These are phyloP conservation scores for Melastoma malabathricum DNA, from an alignment of 345 rosid species.

Conservation along the genomic window DNA sequence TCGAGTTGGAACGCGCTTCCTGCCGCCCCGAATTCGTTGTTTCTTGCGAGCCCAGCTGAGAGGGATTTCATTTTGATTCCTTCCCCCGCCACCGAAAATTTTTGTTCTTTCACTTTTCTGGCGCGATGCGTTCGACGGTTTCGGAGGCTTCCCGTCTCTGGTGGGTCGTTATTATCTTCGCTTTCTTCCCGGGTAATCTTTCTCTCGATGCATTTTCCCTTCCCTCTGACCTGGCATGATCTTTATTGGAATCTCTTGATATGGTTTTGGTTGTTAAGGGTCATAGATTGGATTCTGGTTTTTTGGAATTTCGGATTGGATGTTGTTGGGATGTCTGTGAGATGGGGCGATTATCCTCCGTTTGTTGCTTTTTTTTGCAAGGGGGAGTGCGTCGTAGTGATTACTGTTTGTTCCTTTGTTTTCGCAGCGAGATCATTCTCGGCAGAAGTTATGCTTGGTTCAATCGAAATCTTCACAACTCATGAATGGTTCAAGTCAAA, in stretches of 20 bases:
- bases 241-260: conserved; percentile 1
- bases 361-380: not conserved
- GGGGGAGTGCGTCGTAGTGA: not conserved
- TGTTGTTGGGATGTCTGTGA: not conserved
- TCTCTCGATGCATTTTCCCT: not conserved
- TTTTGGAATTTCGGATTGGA: not conserved
- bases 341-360: not conserved
- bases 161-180: conserved; percentile 9
- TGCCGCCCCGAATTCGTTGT: too few species aligned
- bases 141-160: conserved; percentile 5
- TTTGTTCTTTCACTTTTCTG: not conserved
- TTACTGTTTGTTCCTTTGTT: not conserved
- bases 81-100: not conserved
- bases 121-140: conserved; percentile 1
- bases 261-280: not conserved
- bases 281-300: too few species aligned
- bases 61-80: too few species aligned
- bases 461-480: conserved; percentile 32
- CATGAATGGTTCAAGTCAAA: conserved; percentile 36
- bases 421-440: conserved; percentile 27
- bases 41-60: too few species aligned
- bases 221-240: not conserved
- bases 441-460: conserved; percentile 40
- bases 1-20: too few species aligned
- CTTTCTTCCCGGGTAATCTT: conserved; percentile 23